Conservation (phyloP, 257 asterid species). For the Lantana camara region DNA sequence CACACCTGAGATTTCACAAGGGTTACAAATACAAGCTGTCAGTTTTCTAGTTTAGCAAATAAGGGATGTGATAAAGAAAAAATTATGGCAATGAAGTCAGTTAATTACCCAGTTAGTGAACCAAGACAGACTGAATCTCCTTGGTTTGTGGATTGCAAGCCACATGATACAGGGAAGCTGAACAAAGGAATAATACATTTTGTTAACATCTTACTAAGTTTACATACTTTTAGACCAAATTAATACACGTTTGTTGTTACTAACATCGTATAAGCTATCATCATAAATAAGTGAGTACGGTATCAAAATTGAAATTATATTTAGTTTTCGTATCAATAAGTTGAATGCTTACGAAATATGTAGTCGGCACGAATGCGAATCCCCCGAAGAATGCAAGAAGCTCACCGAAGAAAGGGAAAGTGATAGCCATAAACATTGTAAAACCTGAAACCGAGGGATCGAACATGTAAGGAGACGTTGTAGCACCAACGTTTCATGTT, state of each 20-base stretch:
- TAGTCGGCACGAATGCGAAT: conserved; percentile 44
- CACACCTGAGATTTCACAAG: conserved; percentile 30
- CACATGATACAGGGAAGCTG: conserved; percentile 44
- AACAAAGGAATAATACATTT: too few relatives aligned
- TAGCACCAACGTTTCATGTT: not conserved
- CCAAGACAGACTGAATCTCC: conserved; percentile 30
- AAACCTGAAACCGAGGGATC: conserved; percentile 25
- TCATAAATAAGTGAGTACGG: too few relatives aligned
- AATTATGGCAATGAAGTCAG: not conserved
- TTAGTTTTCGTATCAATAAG: too few relatives aligned
- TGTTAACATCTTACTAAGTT: too few relatives aligned
- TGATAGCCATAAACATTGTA: conserved; percentile 37
- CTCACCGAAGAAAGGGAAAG: conserved; percentile 41
- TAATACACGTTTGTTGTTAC: too few relatives aligned
- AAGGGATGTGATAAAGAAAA: too few relatives aligned
- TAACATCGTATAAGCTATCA: too few relatives aligned
- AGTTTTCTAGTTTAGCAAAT: not conserved
- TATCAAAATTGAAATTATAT: too few relatives aligned
- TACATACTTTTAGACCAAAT: too few relatives aligned
- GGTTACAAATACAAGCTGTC: not conserved
- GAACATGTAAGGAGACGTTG: not conserved
- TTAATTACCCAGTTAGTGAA: conserved; percentile 33
- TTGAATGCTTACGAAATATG: conserved; percentile 34
- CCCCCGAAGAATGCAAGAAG: conserved; percentile 45
- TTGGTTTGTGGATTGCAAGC: conserved; percentile 36